Evolutionary conservation across 106 monocot genomes (phyloP).

Genomic region (Apostasia shenzhenica): DNA sequence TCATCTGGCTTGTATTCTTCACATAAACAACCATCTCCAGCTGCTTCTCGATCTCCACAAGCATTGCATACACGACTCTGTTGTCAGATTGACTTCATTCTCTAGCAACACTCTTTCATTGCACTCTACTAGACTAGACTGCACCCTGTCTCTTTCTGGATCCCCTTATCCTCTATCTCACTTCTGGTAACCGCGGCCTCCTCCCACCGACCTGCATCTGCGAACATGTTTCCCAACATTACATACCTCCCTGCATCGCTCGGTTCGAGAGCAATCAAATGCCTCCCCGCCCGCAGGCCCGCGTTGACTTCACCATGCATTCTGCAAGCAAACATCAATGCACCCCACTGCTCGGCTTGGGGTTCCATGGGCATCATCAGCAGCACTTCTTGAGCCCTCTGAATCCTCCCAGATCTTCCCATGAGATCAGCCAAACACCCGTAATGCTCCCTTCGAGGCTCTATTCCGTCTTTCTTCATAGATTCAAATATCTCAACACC

Average conservation of each 20-base stretch:
- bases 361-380: conserved; percentile 63
- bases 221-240: conserved; percentile 39
- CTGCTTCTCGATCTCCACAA: background rate
- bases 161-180: conserved; percentile 40
- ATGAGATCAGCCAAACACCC: conserved; percentile 68
- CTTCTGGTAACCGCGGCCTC: conserved; percentile 35
- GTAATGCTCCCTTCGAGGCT: conserved; percentile 54
- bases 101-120: conserved; percentile 8
- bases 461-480: conserved; percentile 37
- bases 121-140: conserved; percentile 42
- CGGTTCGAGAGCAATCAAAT: conserved; percentile 38
- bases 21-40: background rate
- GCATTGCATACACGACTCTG: background rate
- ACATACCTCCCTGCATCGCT: conserved; percentile 44
- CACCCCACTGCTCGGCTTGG: conserved; percentile 60
- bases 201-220: conserved; percentile 28
- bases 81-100: background rate
- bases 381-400: conserved; percentile 55
- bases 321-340: conserved; percentile 49
- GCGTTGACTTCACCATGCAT: conserved; percentile 23
- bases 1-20: background rate
- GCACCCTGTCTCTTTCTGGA: conserved; percentile 44
- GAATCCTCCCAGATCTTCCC: conserved; percentile 43
- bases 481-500: conserved; percentile 45
- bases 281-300: conserved; percentile 35